Conservation (phyloP, 257 asterid species). For the Plantago major region DNA sequence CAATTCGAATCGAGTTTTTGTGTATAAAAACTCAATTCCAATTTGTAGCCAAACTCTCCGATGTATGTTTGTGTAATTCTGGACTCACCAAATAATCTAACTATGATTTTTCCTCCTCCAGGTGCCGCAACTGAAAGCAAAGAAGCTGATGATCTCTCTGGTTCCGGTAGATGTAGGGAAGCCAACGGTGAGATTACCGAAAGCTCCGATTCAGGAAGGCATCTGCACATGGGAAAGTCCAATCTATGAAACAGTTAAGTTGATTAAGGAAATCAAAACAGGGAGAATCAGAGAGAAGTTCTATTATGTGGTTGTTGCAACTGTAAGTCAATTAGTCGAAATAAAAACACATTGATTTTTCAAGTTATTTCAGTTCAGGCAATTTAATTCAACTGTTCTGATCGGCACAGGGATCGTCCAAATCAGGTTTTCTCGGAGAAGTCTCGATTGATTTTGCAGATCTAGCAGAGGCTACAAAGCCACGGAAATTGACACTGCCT, state of each 20-base stretch:
- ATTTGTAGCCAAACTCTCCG: too few species aligned
- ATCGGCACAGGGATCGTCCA: slow-evolving; percentile 75
- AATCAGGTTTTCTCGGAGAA: slow-evolving; percentile 88
- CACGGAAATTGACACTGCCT: slow-evolving; percentile 62
- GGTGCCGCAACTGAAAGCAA: slow-evolving; percentile 88
- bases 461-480: slow-evolving; percentile 59
- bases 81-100: not conserved
- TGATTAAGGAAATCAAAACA: slow-evolving; percentile 64
- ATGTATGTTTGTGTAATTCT: too few species aligned
- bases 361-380: too few species aligned
- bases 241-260: slow-evolving; percentile 68
- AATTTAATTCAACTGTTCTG: not conserved
- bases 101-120: slow-evolving; percentile 24
- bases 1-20: too few species aligned
- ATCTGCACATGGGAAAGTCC: slow-evolving; percentile 83
- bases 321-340: slow-evolving; percentile 48
- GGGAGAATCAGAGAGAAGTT: slow-evolving; percentile 70
- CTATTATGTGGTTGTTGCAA: slow-evolving; percentile 67
- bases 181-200: slow-evolving; percentile 71
- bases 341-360: too few species aligned
- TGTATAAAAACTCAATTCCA: too few species aligned
- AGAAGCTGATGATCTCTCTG: slow-evolving; percentile 69
- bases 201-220: slow-evolving; percentile 67
- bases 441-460: slow-evolving; percentile 88
- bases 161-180: slow-evolving; percentile 90